Base-by-base conservation (phyloP, 1,139 yeast species). In the Sugiyamaella japonica region DNA sequence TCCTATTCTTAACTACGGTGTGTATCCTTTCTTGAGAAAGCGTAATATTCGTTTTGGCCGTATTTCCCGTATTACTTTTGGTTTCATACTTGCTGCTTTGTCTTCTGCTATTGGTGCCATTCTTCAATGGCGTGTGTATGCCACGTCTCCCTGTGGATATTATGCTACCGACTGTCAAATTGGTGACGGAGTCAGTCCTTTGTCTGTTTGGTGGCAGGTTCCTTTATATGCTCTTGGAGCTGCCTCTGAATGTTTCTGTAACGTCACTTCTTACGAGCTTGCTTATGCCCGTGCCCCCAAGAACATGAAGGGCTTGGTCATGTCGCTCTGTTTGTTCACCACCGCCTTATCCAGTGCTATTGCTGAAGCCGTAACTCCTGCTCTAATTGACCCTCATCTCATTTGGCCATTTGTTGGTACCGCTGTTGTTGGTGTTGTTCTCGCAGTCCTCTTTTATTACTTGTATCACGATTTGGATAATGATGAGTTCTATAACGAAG, bases 241-340 rank as follows among this genome's bases (percentile, higher is more conserved):
- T 37, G 74, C 80, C 25, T 82, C 86, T 56, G 90, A 85, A 70
- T 83, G 87, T 73, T 84, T 84, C 63, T 85, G 87, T 36, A 81
- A 74, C 58, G 80, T 83, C 52, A 83, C 89, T 15, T 86, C 83
- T 55, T 83, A 84, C 64, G 89, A 84, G 69, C 75, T 84, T 63
- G 89, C 90, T 8, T 85, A 84, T 68, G 78, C 87, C 1, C 77
- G 85, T 67, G 79, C 89, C 32, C 89, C 90, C 49, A 81, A 78
- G 12, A 74, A 77, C 48, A 82, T 84, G 86, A 83, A 83, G 67
- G 83, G 87, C 52, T 76, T 85, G 60, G 86, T 84, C 50, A 79
- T 83, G 81, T 83, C 90, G 6, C 68, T 85, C 56, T 83, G 83
- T 74, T 74, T 85, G 60, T 76, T 83, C 62, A 81, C 80, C 52